Evolutionary conservation across 352 stramenopile genomes (phyloP).

Genomic region (Ophiocytium majus): DNA sequence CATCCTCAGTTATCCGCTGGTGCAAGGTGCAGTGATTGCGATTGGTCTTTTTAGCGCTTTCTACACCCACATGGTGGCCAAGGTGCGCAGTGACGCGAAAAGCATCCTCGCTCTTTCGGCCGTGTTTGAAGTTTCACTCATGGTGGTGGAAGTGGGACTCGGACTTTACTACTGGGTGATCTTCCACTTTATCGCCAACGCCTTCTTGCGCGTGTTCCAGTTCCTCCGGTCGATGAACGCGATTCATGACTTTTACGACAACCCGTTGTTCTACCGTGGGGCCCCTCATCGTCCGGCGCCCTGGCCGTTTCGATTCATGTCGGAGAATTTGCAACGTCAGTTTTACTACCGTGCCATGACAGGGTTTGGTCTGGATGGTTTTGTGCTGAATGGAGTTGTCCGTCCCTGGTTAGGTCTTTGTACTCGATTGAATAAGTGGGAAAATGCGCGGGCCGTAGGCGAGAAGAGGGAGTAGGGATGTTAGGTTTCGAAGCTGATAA

Average conservation of each 20-base stretch:
- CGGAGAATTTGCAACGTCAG: too few species aligned
- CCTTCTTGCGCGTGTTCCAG: not conserved
- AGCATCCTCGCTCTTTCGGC: not conserved
- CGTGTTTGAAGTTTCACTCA: not conserved
- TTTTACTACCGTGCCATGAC: too few species aligned
- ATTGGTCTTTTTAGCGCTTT: not conserved
- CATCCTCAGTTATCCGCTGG: not conserved
- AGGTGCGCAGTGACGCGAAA: not conserved
- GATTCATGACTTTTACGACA: conserved; percentile 11
- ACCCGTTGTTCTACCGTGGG: too few species aligned
- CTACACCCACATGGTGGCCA: not conserved
- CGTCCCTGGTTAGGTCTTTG: too few species aligned
- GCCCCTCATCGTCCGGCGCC: too few species aligned
- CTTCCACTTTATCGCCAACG: not conserved
- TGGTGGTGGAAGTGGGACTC: not conserved
- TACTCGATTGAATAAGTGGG: too few species aligned
- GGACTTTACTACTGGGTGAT: not conserved
- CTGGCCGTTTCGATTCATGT: too few species aligned
- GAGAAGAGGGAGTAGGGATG: too few species aligned
- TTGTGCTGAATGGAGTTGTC: too few species aligned
- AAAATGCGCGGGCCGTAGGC: too few species aligned
- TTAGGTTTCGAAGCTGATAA: too few species aligned
- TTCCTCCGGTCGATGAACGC: not conserved
- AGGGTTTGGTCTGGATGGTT: too few species aligned
- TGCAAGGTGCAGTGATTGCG: not conserved